These are phyloP conservation scores for Russula lepida DNA, from an alignment of 768 basidiomycete genomes.

Conservation along the genomic window DNA sequence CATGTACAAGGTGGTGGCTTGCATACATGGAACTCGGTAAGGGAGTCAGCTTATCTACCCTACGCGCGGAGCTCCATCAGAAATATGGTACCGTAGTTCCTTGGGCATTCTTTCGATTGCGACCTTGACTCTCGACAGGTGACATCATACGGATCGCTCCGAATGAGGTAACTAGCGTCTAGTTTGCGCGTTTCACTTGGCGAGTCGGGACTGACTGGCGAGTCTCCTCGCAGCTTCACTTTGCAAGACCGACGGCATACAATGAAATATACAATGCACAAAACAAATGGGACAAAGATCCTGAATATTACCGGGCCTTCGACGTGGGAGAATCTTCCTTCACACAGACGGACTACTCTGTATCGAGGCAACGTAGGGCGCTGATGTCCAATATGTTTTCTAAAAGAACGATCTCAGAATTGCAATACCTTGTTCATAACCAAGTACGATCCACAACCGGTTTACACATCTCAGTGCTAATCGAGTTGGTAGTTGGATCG, in stretches of 20 bases:
- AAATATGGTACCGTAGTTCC: not conserved
- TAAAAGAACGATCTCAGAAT: slow-evolving; percentile 28
- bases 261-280: slow-evolving; percentile 9
- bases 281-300: slow-evolving; percentile 33
- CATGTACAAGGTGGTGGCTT: too few relatives aligned
- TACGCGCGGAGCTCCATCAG: too few relatives aligned
- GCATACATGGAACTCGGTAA: too few relatives aligned
- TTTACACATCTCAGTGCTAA: not conserved
- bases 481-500: slow-evolving; percentile 28
- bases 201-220: not conserved
- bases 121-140: not conserved
- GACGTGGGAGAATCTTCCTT: slow-evolving; percentile 31
- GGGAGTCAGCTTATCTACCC: too few relatives aligned
- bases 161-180: slow-evolving; percentile 6
- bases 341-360: slow-evolving; percentile 29
- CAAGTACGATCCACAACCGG: slow-evolving; percentile 21
- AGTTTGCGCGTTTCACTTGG: not conserved
- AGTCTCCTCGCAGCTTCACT: too few relatives aligned
- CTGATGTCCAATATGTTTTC: slow-evolving; percentile 34
- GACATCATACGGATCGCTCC: slow-evolving; percentile 12
- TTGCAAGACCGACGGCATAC: too few relatives aligned
- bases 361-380: slow-evolving; percentile 28
- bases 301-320: slow-evolving; percentile 32
- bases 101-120: not conserved
- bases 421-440: slow-evolving; percentile 31